These are phyloP conservation scores for Lagenaria siceraria DNA, from an alignment of 306 rosid species.

Conservation along the genomic window DNA sequence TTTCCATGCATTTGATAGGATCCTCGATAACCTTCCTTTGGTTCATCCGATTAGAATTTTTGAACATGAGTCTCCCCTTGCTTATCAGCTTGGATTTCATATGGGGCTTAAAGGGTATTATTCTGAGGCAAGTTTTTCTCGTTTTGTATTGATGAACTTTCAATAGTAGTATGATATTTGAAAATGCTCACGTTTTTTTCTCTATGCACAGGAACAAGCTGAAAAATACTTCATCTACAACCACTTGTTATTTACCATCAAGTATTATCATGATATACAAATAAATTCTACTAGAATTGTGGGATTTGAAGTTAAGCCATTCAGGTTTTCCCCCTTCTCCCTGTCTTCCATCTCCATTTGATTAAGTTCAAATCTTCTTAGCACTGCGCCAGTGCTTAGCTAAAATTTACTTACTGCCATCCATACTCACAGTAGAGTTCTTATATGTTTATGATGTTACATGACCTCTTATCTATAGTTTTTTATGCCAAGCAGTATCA, in stretches of 20 bases:
- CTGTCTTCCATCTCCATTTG: neutral
- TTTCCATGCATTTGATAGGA: slow-evolving; percentile 36
- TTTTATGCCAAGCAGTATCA: slow-evolving; percentile 24
- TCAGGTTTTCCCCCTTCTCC: slow-evolving; percentile 28
- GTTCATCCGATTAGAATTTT: slow-evolving; percentile 54
- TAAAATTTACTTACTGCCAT: neutral
- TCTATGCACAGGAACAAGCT: slow-evolving; percentile 32
- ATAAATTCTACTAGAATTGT: slow-evolving; percentile 51
- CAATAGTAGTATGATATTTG: neutral
- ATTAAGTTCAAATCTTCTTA: slow-evolving; percentile 4
- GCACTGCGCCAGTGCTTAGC: neutral
- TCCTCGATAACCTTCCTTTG: slow-evolving; percentile 83
- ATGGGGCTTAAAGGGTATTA: slow-evolving; percentile 58
- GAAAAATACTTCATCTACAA: slow-evolving; percentile 51
- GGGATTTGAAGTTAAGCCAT: slow-evolving; percentile 58
- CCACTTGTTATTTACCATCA: slow-evolving; percentile 55
- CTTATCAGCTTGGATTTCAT: slow-evolving; percentile 75
- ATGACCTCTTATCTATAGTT: neutral
- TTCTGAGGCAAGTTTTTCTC: slow-evolving; percentile 32
- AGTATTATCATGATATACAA: slow-evolving; percentile 36
- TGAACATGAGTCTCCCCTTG: slow-evolving; percentile 52
- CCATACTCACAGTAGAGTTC: neutral
- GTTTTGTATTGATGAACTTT: slow-evolving; percentile 4
- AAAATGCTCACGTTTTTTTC: slow-evolving; percentile 10
- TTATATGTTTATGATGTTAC: neutral